Percentiles rank a stretch among this genome's conserved stretches.
phyloP scores from a whole-genome alignment of 139 green algal genomes.

The Micromonas pusilla region DNA sequence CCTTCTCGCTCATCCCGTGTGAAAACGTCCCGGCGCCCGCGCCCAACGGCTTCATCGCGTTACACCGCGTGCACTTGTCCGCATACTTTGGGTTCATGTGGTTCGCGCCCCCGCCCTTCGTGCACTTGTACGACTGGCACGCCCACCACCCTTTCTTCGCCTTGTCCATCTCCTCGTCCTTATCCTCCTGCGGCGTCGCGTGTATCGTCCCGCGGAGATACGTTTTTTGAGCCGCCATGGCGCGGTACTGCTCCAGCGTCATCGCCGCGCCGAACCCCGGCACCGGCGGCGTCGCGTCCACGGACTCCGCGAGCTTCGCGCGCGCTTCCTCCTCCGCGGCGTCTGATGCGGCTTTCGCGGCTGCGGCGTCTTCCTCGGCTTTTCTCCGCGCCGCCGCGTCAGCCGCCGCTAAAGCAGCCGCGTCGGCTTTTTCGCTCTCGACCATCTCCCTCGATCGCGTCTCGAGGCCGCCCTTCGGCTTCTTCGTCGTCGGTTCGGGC shows the following conservation, averaged over 20 bases:
- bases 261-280: slow-evolving; percentile 12
- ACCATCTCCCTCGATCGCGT: background rate
- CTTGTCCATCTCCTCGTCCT: background rate
- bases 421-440: background rate
- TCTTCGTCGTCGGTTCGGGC: too few relatives aligned
- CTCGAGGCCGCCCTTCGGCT: background rate
- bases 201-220: slow-evolving; percentile 1
- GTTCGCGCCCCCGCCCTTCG: background rate
- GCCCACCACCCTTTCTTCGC: background rate
- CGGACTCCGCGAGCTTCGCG: background rate
- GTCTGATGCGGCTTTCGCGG: background rate
- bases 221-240: background rate
- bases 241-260: slow-evolving; percentile 24
- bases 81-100: slow-evolving; percentile 14
- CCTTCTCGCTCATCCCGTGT: background rate
- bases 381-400: too few relatives aligned
- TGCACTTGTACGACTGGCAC: slow-evolving; percentile 25
- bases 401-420: too few relatives aligned
- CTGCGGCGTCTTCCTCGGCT: background rate
- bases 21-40: background rate
- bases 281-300: background rate
- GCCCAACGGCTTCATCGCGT: background rate
- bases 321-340: background rate
- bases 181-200: slow-evolving; percentile 10
- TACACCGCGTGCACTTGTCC: slow-evolving; percentile 4